These are phyloP conservation scores for Spergularia marina DNA, from an alignment of 148 eudicot genomes.

Conservation along the genomic window DNA sequence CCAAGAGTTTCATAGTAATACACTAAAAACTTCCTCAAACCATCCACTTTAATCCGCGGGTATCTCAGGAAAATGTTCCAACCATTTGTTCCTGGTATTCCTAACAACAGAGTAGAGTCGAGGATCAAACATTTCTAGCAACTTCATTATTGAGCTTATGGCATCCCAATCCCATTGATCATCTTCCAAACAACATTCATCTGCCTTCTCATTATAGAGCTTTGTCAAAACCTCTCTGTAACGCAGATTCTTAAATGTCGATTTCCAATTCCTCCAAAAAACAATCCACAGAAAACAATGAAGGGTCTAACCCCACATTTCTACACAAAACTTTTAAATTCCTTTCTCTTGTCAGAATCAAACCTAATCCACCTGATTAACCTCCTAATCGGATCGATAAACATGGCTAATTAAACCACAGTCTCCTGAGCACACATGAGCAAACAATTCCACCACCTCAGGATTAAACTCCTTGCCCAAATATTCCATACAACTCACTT, in stretches of 20 bases:
- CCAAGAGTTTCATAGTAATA: constrained; percentile 9
- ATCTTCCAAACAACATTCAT: background rate
- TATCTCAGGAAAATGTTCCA: constrained; percentile 16
- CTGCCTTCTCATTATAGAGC: background rate
- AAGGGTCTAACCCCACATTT: background rate
- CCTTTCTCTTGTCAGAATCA: background rate
- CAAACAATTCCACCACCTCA: background rate
- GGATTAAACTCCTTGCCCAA: background rate
- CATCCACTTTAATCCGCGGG: constrained; percentile 6
- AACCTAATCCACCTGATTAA: background rate
- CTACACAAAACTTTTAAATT: background rate
- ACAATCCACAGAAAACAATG: background rate
- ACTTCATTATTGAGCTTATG: background rate
- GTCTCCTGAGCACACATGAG: constrained; percentile 3
- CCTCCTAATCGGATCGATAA: background rate
- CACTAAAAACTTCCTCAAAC: constrained; percentile 2
- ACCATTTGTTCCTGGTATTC: constrained; percentile 13
- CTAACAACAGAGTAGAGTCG: constrained; percentile 6
- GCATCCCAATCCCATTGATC: constrained; percentile 7
- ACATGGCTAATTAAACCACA: background rate
- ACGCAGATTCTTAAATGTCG: background rate
- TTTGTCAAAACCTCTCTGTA: background rate
- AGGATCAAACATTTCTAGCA: constrained; percentile 11
- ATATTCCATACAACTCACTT: constrained; percentile 6
- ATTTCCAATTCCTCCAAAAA: background rate